Conservation (phyloP, 1,284 basidiomycete genomes). For the Sanghuangporus weigelae region DNA sequence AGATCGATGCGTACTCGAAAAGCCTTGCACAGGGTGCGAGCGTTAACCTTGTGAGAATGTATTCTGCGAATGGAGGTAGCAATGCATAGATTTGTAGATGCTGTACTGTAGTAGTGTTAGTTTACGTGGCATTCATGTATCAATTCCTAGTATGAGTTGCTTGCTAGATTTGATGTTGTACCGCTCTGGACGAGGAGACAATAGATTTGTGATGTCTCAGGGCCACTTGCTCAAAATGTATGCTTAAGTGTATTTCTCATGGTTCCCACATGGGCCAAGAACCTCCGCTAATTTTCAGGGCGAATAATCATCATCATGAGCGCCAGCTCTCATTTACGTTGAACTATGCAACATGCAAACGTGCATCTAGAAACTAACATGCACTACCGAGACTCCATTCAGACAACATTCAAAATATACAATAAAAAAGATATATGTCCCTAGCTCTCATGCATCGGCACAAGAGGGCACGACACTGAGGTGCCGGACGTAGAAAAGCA, state of each 20-base stretch:
- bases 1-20: slow-evolving; percentile 81
- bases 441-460: slow-evolving; percentile 13
- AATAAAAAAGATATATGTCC: neutral
- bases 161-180: neutral
- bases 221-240: no score
- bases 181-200: neutral
- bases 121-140: neutral
- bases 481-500: slow-evolving; percentile 4
- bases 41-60: slow-evolving; percentile 72
- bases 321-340: neutral
- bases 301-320: neutral
- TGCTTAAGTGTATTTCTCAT: no score
- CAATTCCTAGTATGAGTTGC: neutral
- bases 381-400: neutral
- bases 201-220: no score
- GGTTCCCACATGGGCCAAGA: no score
- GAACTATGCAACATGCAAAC: neutral
- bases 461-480: slow-evolving; percentile 12
- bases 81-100: slow-evolving; percentile 18
- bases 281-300: no score
- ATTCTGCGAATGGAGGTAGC: slow-evolving; percentile 46
- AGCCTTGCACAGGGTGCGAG: slow-evolving; percentile 70
- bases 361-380: neutral
- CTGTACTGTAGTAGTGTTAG: neutral
- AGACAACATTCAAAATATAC: neutral